Evolutionary conservation across 1,284 basidiomycete species (phyloP), one percentile per base, ranked within the genome.

Genomic region (Sporisorium exsertum): DNA sequence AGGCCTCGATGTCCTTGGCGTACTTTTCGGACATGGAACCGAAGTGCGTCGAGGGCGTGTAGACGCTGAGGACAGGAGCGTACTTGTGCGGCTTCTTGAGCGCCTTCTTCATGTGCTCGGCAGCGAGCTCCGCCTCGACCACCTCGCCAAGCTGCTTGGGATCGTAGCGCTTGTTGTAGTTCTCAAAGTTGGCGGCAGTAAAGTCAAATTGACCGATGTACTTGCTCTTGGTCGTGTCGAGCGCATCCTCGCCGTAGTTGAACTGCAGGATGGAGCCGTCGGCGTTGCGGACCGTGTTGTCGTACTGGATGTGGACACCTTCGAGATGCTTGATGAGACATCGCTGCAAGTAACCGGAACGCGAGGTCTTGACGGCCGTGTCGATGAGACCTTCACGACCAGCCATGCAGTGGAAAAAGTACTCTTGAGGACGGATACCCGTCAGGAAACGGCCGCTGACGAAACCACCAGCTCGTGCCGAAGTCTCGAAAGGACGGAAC

Each of bases 321-420:
- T 99, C 97, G 65, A 99, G 88, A 87, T 99, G 97, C 87, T 99
- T 99, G 89, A 99, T 97, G 78, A 99, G 88, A 88, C 97, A 99
- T 64, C 97, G 91, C 86, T 99, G 97, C 50, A 99, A 90, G 86
- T 99, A 99, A 24, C 97, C 97, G 12, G 97, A 99, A 75, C 97
- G 94, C 76, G 93, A 94, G 6, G 97, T 99, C 88, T 99, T 99
- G 87, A 99, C 97, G 54, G 97, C 97, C 12, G 97, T 99, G 86
- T 99, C 97, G 83, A 99, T 99, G 35, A 99, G 90, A 86, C 97
- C 97, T 88, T 99, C 97, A 81, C 97, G 91, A 59, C 97, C 97
- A 67, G 97, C 95, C 97, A 99, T 99, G 87, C 97, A 98, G 88
- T 99, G 97, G 90, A 99, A 99, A 88, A 97, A 99, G 88, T 97